Conservation (phyloP, 768 basidiomycete genomes). For the Pleurotus pulmonarius region DNA sequence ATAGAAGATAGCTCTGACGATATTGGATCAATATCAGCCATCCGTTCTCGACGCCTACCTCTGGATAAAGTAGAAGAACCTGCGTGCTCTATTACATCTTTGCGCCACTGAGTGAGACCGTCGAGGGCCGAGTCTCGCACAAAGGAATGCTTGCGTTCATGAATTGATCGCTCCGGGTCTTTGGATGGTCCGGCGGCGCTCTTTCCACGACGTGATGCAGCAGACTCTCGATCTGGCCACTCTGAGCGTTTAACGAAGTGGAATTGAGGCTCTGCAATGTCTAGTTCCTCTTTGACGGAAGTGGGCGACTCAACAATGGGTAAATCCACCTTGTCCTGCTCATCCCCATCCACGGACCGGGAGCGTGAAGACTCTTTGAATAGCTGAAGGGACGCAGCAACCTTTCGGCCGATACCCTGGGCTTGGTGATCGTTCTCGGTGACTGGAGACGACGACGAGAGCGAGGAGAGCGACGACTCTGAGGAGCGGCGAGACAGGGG, state of each 20-base stretch:
- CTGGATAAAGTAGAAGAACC: conserved; percentile 28
- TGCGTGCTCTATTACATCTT: conserved; percentile 41
- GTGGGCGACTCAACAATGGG: conserved; percentile 25
- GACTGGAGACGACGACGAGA: conserved; percentile 24
- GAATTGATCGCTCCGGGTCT: conserved; percentile 31
- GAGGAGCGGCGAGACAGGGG: conserved; percentile 32
- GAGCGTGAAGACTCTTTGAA: conserved; percentile 70
- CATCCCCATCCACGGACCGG: conserved; percentile 21
- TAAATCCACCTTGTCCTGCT: conserved; percentile 9
- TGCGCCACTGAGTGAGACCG: conserved; percentile 57
- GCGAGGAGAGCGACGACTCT: conserved; percentile 29
- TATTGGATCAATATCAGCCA: conserved; percentile 28
- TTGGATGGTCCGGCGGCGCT: conserved; percentile 56
- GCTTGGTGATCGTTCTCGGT: conserved; percentile 20
- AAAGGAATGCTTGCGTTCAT: conserved; percentile 32
- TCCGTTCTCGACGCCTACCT: conserved; percentile 61
- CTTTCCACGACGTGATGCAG: conserved; percentile 64
- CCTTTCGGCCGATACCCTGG: conserved; percentile 70
- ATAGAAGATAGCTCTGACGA: neutral
- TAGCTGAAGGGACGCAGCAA: conserved; percentile 75
- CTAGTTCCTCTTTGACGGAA: conserved; percentile 35
- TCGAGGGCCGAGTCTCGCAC: conserved; percentile 39
- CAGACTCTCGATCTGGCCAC: conserved; percentile 79
- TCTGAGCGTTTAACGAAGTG: conserved; percentile 83
- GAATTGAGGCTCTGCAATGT: conserved; percentile 66